Base-by-base conservation (phyloP, 2,329 filamentous ascomycete genomes). In the Thelonectria discophora region DNA sequence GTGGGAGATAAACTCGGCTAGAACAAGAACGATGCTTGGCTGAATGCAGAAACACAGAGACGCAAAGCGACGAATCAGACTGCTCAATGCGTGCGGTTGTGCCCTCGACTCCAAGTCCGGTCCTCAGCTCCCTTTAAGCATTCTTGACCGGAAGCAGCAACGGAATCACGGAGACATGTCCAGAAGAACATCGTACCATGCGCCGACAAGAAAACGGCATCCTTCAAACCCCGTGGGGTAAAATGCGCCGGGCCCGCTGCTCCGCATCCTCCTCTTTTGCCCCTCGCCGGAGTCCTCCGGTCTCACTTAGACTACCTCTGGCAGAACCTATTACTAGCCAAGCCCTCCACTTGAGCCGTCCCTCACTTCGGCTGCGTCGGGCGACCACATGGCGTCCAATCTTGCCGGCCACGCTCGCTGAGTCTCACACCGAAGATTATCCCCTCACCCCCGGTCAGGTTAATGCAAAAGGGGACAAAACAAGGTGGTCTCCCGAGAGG, bases 381-480 rank as follows among this genome's bases (percentile, higher is more conserved):
- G 58, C 13, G 58, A 46, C 52, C 58, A 60, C 52, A 55, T 55
- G 12, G 47, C 47, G 58, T 46, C 58, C 51, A 50, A 42, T 37
- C 11, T 43, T 30, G 46, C 42, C 46, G 40, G 37, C 24, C 20
- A 21, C 21, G 5, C 50, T 49, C 50, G 43, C 6, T 21, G 17
- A 42, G 15, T 27, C 13, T 8, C 17, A 12, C 11, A 18, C 4
- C 24, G 21, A 37, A 17, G 34, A n/a, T 10, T 30, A 8, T 8
- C 2, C 27, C 27, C 27, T 8, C 27, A 8, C 4, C 18, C 37
- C 27, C 12, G 40, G 48, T 18, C 43, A 43, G 6, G 17, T 46
- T 32, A 37, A 20, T 58, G 56, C 42, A 32, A n/a, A 15, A n/a
- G 50, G 27, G 18, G 49, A 53, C 56, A 32, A 48, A 52, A 43